A percentile compares a stretch with the other conserved stretches of the same genome.
These are phyloP conservation scores for Metschnikowia proteae DNA, from an alignment of 805 yeast species.

Conservation along the genomic window DNA sequence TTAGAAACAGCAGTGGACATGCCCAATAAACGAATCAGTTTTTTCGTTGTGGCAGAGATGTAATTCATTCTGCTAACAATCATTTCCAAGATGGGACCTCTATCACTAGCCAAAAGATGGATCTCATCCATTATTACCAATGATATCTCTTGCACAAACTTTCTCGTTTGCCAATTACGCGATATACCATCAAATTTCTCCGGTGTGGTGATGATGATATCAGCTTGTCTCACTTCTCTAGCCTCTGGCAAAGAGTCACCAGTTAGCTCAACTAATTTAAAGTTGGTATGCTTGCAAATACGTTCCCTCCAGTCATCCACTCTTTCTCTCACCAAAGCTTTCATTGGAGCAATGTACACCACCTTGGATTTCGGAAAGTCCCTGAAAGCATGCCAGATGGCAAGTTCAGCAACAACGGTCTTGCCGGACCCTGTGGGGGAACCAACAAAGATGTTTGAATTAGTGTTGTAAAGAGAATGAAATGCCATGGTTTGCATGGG, in stretches of 20 bases:
- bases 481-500: constrained; percentile 99
- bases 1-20: constrained; percentile 85
- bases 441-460: constrained; percentile 83
- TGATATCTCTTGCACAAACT: constrained; percentile 70
- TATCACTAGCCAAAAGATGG: constrained; percentile 76
- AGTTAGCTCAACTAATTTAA: constrained; percentile 68
- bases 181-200: constrained; percentile 87
- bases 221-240: constrained; percentile 60
- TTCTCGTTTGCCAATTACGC: constrained; percentile 78
- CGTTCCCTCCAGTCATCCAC: constrained; percentile 74
- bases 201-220: constrained; percentile 77
- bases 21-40: constrained; percentile 64
- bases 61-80: constrained; percentile 86
- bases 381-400: constrained; percentile 93
- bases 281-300: constrained; percentile 43
- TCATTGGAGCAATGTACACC: constrained; percentile 87
- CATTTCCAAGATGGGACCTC: constrained; percentile 85
- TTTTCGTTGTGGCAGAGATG: constrained; percentile 55
- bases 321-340: constrained; percentile 78
- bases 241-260: constrained; percentile 81
- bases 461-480: constrained; percentile 78
- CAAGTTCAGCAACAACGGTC: constrained; percentile 94
- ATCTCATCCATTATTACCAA: constrained; percentile 83
- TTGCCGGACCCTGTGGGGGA: constrained; percentile 99
- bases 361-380: constrained; percentile 77